Conservation (phyloP, 306 rosid genomes). For the Castanopsis chinensis region DNA sequence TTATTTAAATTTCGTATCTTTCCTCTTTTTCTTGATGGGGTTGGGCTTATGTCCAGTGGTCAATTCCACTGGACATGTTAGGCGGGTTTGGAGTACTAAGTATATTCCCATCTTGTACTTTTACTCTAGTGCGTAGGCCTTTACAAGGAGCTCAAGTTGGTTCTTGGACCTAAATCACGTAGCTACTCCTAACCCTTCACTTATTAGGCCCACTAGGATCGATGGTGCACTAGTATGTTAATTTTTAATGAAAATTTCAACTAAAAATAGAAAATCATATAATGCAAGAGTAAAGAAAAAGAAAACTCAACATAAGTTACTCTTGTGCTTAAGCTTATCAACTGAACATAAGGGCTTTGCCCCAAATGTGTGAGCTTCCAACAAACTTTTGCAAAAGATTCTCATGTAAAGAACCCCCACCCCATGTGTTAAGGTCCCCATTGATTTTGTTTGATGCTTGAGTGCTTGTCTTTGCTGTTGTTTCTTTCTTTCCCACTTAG, state of each 20-base stretch:
- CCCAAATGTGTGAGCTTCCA: slow-evolving; percentile 27
- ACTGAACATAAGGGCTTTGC: not conserved
- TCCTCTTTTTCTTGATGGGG: too few relatives aligned
- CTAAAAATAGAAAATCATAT: not conserved
- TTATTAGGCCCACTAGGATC: too few relatives aligned
- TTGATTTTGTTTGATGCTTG: slow-evolving; percentile 53
- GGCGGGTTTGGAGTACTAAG: too few relatives aligned
- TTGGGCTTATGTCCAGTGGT: too few relatives aligned
- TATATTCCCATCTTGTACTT: too few relatives aligned
- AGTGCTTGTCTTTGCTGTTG: slow-evolving; percentile 65
- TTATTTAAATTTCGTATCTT: too few relatives aligned
- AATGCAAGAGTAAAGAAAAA: not conserved
- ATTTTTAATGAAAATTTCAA: not conserved
- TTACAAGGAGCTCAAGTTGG: too few relatives aligned
- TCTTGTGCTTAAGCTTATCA: not conserved
- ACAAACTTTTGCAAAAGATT: slow-evolving; percentile 57
- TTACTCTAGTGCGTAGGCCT: too few relatives aligned
- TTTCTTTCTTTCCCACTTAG: slow-evolving; percentile 52
- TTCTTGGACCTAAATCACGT: too few relatives aligned
- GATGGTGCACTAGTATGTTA: not conserved
- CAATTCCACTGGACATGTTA: too few relatives aligned
- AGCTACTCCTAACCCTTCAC: too few relatives aligned
- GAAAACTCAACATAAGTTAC: not conserved
- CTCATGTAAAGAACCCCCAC: slow-evolving; percentile 51
- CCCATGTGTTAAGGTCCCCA: slow-evolving; percentile 98